A percentile compares a stretch with the other conserved stretches of the same genome.
Evolutionary conservation across 495 filamentous ascomycete genomes (phyloP).

Genomic region (Talaromyces trachyspermus): DNA sequence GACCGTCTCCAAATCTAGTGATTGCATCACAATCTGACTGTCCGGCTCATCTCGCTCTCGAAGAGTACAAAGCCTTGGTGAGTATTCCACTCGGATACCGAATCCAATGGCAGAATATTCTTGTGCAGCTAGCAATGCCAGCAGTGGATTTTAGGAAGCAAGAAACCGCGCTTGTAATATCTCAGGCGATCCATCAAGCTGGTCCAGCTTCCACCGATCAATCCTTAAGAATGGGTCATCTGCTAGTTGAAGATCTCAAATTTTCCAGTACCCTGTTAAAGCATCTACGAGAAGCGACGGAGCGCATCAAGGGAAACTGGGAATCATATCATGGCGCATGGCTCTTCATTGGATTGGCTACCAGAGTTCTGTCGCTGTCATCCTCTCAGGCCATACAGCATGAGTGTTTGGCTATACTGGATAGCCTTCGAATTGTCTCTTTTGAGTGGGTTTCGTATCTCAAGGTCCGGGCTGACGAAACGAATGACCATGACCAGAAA

Average conservation of each 20-base stretch:
- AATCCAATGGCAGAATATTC: slow-evolving; percentile 51
- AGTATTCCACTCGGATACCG: slow-evolving; percentile 37
- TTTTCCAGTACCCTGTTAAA: slow-evolving; percentile 17
- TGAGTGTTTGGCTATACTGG: slow-evolving; percentile 4
- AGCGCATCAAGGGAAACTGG: slow-evolving; percentile 43
- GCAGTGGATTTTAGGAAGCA: slow-evolving; percentile 39
- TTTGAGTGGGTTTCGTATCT: slow-evolving; percentile 13
- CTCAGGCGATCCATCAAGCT: slow-evolving; percentile 43
- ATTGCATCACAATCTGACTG: slow-evolving; percentile 39
- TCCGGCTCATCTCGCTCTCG: slow-evolving; percentile 33
- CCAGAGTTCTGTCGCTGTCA: slow-evolving; percentile 32
- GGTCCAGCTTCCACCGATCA: background rate
- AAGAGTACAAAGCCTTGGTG: slow-evolving; percentile 44
- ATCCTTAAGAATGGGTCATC: slow-evolving; percentile 16
- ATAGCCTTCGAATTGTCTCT: slow-evolving; percentile 6
- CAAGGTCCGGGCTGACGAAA: slow-evolving; percentile 4
- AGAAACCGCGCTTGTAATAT: slow-evolving; percentile 35
- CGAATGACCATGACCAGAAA: slow-evolving; percentile 11
- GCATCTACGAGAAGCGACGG: slow-evolving; percentile 15
- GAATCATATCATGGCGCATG: slow-evolving; percentile 30
- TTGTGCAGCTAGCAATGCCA: slow-evolving; percentile 39
- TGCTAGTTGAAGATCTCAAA: slow-evolving; percentile 16
- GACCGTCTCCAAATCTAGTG: slow-evolving; percentile 26
- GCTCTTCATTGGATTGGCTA: slow-evolving; percentile 25
- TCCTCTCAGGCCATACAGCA: slow-evolving; percentile 8